phyloP scores from a whole-genome alignment of 1,284 basidiomycete genomes.

The Ceratobasidium sp. region DNA sequence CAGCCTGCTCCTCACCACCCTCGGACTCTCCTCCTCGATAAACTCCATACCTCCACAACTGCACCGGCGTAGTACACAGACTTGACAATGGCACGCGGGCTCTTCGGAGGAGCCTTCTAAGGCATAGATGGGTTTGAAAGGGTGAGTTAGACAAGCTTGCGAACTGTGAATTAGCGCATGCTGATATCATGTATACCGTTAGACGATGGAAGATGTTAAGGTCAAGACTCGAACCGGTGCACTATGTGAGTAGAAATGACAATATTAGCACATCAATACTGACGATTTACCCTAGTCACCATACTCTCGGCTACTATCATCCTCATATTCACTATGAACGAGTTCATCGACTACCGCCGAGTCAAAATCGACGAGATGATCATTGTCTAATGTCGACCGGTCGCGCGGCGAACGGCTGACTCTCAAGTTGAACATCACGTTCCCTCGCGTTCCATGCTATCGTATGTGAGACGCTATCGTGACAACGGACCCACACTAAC shows the following conservation, averaged over 20 bases:
- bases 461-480: slow-evolving; percentile 68
- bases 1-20: neutral
- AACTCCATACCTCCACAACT: neutral
- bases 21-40: neutral
- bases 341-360: slow-evolving; percentile 95
- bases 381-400: slow-evolving; percentile 79
- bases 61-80: neutral
- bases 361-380: slow-evolving; percentile 91
- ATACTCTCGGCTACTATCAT: slow-evolving; percentile 94
- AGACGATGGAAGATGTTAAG: slow-evolving; percentile 99
- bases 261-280: neutral
- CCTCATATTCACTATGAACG: slow-evolving; percentile 91
- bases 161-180: slow-evolving; percentile 23
- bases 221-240: slow-evolving; percentile 96
- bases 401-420: slow-evolving; percentile 95
- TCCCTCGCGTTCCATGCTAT: slow-evolving; percentile 98
- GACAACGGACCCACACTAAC: neutral
- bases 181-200: slow-evolving; percentile 40
- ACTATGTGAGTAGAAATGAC: slow-evolving; percentile 75
- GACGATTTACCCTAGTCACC: slow-evolving; percentile 74
- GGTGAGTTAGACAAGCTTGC: slow-evolving; percentile 64
- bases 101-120: slow-evolving; percentile 77
- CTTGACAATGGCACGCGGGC: slow-evolving; percentile 76
- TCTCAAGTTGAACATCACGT: slow-evolving; percentile 93
- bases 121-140: slow-evolving; percentile 98